Percentiles rank a stretch among this genome's conserved stretches.
These are phyloP conservation scores for Sesbania bispinosa DNA, from an alignment of 306 rosid genomes.

Conservation along the genomic window DNA sequence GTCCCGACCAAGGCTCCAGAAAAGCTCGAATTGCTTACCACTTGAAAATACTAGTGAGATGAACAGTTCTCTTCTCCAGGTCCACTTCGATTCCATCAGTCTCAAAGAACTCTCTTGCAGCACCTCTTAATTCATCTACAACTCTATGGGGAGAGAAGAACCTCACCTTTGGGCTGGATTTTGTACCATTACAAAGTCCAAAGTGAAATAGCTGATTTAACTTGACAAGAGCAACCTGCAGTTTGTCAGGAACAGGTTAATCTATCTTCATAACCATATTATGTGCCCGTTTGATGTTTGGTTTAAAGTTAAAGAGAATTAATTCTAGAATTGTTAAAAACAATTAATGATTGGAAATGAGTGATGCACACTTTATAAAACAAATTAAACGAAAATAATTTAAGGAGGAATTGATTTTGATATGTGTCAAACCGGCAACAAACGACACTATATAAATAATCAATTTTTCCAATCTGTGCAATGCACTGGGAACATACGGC, in stretches of 20 bases:
- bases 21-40: slow-evolving; percentile 44
- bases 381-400: too few relatives aligned
- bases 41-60: slow-evolving; percentile 63
- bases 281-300: too few relatives aligned
- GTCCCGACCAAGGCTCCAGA: background rate
- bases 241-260: slow-evolving; percentile 26
- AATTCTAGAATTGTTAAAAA: too few relatives aligned
- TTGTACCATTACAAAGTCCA: slow-evolving; percentile 83
- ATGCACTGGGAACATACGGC: too few relatives aligned
- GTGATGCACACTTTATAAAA: too few relatives aligned
- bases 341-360: too few relatives aligned
- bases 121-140: slow-evolving; percentile 72
- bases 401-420: too few relatives aligned
- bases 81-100: slow-evolving; percentile 72
- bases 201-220: slow-evolving; percentile 81
- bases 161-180: slow-evolving; percentile 77
- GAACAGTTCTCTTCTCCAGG: slow-evolving; percentile 78
- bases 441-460: too few relatives aligned
- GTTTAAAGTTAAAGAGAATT: too few relatives aligned
- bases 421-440: too few relatives aligned
- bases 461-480: too few relatives aligned
- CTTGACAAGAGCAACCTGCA: slow-evolving; percentile 63
- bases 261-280: background rate
- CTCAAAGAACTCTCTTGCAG: slow-evolving; percentile 77
- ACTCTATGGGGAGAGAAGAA: slow-evolving; percentile 72